These are phyloP conservation scores for Pycnococcus provasolii DNA, from an alignment of 139 green algal species.

Conservation along the genomic window DNA sequence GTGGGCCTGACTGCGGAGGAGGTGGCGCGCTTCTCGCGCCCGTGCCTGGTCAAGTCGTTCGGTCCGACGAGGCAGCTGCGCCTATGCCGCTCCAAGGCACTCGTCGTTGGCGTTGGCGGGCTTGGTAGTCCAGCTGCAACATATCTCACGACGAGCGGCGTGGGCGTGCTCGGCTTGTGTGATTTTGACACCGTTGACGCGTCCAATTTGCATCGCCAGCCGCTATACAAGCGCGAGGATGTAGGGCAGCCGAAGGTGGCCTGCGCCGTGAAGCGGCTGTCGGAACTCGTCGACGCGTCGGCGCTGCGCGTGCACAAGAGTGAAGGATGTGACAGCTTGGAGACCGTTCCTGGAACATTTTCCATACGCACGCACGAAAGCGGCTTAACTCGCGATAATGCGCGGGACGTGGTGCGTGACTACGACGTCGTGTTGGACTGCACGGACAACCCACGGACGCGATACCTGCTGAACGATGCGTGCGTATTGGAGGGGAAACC, in stretches of 20 bases:
- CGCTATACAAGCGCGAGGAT: slow-evolving; percentile 7
- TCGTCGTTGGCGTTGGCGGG: slow-evolving; percentile 40
- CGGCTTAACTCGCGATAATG: slow-evolving; percentile 2
- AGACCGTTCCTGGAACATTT: not conserved
- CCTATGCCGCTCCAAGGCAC: slow-evolving; percentile 9
- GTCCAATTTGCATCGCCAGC: slow-evolving; percentile 42
- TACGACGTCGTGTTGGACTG: slow-evolving; percentile 87
- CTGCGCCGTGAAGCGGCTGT: not conserved
- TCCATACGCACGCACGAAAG: not conserved
- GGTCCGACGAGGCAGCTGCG: slow-evolving; percentile 1
- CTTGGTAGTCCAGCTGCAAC: slow-evolving; percentile 32
- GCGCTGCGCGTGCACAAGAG: not conserved
- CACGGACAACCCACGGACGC: slow-evolving; percentile 80
- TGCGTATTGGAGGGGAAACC: slow-evolving; percentile 45
- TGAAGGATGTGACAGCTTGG: not conserved
- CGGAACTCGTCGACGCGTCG: not conserved
- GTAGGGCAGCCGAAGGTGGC: not conserved
- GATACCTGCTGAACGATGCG: slow-evolving; percentile 80
- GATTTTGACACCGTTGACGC: slow-evolving; percentile 38
- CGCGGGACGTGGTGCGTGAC: slow-evolving; percentile 8
- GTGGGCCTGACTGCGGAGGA: too few relatives aligned
- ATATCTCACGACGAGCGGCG: slow-evolving; percentile 34
- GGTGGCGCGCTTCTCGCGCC: too few relatives aligned
- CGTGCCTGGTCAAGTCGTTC: too few relatives aligned
- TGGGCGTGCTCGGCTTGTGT: slow-evolving; percentile 33